phyloP scores from a whole-genome alignment of 139 green algal species.

The Axilococcus clingmanii region DNA sequence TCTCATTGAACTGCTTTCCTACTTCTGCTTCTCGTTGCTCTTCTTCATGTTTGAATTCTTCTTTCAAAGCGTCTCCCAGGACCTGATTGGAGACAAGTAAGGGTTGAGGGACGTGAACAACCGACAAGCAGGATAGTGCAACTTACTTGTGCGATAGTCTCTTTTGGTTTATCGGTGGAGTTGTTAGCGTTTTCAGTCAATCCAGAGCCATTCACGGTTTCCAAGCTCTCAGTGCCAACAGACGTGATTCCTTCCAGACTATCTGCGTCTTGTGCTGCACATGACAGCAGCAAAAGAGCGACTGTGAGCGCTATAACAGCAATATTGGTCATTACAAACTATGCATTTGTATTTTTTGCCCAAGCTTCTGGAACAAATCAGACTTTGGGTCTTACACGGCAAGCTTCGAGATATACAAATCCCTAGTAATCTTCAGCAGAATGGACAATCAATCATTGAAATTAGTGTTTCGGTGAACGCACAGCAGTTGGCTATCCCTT shows the following conservation, averaged over 20 bases:
- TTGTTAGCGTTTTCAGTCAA: neutral
- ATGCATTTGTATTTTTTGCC: too few species aligned
- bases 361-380: too few species aligned
- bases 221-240: too few species aligned
- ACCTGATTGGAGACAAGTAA: slow-evolving; percentile 16
- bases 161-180: slow-evolving; percentile 7
- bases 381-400: too few species aligned
- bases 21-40: slow-evolving; percentile 26
- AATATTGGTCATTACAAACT: too few species aligned
- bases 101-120: neutral
- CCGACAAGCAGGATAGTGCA: neutral
- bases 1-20: slow-evolving; percentile 56
- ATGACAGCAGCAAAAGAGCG: neutral
- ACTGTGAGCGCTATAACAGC: too few species aligned
- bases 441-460: too few species aligned
- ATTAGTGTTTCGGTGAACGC: too few species aligned
- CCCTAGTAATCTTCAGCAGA: too few species aligned
- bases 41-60: slow-evolving; percentile 56
- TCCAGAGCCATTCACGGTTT: too few species aligned
- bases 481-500: too few species aligned
- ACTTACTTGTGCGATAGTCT: slow-evolving; percentile 26
- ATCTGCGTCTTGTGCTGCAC: neutral
- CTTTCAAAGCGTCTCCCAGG: slow-evolving; percentile 47
- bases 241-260: neutral
- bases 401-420: too few species aligned